These are phyloP conservation scores for Zychaea mexicana DNA, from an alignment of 371 early-diverging fungal genomes.

Conservation along the genomic window DNA sequence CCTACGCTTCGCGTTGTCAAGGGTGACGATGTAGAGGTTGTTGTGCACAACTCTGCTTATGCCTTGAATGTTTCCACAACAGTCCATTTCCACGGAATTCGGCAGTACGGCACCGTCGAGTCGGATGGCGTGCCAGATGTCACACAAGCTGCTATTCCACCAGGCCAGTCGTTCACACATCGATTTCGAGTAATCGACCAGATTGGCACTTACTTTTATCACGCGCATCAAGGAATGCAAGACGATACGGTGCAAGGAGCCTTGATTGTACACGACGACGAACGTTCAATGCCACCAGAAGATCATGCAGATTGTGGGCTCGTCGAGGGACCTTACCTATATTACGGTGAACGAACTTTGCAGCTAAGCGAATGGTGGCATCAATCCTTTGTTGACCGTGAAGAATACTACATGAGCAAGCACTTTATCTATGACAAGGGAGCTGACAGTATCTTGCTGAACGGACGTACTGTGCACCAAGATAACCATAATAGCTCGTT, in stretches of 20 bases:
- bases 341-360: slow-evolving; percentile 48
- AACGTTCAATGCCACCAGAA: slow-evolving; percentile 12
- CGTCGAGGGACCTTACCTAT: slow-evolving; percentile 24
- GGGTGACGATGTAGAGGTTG: slow-evolving; percentile 39
- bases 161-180: slow-evolving; percentile 48
- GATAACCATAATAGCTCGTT: neutral
- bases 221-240: slow-evolving; percentile 46
- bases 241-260: slow-evolving; percentile 52
- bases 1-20: slow-evolving; percentile 37
- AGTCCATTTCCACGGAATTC: slow-evolving; percentile 49
- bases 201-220: slow-evolving; percentile 58
- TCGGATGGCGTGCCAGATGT: slow-evolving; percentile 62
- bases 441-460: slow-evolving; percentile 33
- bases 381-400: slow-evolving; percentile 15
- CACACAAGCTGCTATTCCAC: slow-evolving; percentile 55
- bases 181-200: slow-evolving; percentile 41
- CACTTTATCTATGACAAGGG: slow-evolving; percentile 20
- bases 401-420: slow-evolving; percentile 21
- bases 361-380: slow-evolving; percentile 53
- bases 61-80: slow-evolving; percentile 15
- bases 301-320: neutral
- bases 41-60: slow-evolving; percentile 28
- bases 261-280: slow-evolving; percentile 48
- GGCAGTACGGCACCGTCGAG: slow-evolving; percentile 31
- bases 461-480: slow-evolving; percentile 29